Evolutionary conservation across 2,329 filamentous ascomycete genomes (phyloP).

Genomic region (Teratosphaeria gauchensis): DNA sequence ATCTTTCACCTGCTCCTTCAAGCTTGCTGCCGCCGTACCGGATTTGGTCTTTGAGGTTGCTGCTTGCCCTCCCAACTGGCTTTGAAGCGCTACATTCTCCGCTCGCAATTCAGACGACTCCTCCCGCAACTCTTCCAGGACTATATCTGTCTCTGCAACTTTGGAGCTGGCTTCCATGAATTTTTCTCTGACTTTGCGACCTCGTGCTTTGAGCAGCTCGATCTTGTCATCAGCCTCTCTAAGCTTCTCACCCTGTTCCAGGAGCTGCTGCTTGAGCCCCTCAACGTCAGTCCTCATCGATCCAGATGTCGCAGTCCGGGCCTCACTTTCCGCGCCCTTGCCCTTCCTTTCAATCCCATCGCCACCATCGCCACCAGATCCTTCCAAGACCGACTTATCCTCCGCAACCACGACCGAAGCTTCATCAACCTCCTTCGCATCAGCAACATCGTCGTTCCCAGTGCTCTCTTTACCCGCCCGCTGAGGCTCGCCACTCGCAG

Average conservation of each 20-base stretch:
- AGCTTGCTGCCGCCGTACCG: slow-evolving; percentile 1
- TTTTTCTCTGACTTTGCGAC: neutral
- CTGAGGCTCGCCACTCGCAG: neutral
- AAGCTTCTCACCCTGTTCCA: neutral
- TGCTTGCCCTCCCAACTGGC: neutral
- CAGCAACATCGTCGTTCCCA: neutral
- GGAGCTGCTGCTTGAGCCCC: neutral
- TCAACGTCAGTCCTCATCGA: neutral
- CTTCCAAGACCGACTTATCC: neutral
- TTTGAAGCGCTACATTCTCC: neutral
- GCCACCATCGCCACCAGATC: neutral
- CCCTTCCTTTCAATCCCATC: neutral
- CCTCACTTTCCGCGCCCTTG: neutral
- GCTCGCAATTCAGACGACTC: neutral
- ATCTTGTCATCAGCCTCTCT: neutral
- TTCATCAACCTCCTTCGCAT: neutral
- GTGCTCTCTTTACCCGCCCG: neutral
- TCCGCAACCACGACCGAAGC: neutral
- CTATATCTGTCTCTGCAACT: neutral
- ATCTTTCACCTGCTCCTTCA: slow-evolving; percentile 1
- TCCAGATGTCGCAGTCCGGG: neutral
- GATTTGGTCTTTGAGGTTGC: neutral
- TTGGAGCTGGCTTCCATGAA: neutral
- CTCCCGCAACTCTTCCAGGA: neutral
- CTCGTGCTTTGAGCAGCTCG: neutral